A percentile compares a stretch with the other conserved stretches of the same genome.
These are phyloP conservation scores for Talaromyces sp. DNA, from an alignment of 2,329 filamentous ascomycete genomes.

Conservation along the genomic window DNA sequence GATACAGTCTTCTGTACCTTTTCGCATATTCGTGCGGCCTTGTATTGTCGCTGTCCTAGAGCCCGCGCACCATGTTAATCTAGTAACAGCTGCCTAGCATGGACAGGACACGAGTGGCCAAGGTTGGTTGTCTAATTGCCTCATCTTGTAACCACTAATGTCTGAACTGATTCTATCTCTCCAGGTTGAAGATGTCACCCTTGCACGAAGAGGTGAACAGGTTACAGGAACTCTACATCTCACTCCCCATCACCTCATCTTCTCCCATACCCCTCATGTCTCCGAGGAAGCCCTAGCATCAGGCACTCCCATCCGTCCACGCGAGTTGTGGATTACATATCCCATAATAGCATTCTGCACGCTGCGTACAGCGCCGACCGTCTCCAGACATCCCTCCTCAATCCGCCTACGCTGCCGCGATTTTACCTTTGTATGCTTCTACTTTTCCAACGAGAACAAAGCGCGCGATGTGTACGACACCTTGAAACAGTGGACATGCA, in stretches of 20 bases:
- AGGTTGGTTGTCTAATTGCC: conserved; percentile 28
- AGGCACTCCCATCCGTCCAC: conserved; percentile 46
- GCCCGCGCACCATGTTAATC: conserved; percentile 28
- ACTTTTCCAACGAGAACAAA: conserved; percentile 69
- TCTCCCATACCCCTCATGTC: conserved; percentile 53
- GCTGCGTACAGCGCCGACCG: conserved; percentile 68
- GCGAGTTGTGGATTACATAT: conserved; percentile 90
- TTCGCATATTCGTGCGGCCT: no score
- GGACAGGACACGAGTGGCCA: conserved; percentile 46
- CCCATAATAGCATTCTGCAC: conserved; percentile 82
- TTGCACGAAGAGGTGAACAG: conserved; percentile 55
- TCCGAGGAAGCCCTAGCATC: conserved; percentile 40
- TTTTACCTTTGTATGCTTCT: conserved; percentile 90
- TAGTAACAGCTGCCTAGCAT: conserved; percentile 36
- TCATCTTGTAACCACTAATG: neutral
- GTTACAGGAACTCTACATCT: conserved; percentile 60
- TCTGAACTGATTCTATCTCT: neutral
- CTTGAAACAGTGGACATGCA: conserved; percentile 77
- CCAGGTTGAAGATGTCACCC: conserved; percentile 56
- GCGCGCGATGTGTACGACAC: conserved; percentile 85
- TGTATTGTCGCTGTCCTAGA: conserved; percentile 1
- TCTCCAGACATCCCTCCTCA: conserved; percentile 69
- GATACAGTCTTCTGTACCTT: no score
- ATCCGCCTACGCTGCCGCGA: conserved; percentile 88
- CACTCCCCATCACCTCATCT: conserved; percentile 63